Percentiles rank a stretch among this genome's conserved stretches.
Evolutionary conservation across 345 rosid genomes (phyloP).

Genomic region (Punica granatum): DNA sequence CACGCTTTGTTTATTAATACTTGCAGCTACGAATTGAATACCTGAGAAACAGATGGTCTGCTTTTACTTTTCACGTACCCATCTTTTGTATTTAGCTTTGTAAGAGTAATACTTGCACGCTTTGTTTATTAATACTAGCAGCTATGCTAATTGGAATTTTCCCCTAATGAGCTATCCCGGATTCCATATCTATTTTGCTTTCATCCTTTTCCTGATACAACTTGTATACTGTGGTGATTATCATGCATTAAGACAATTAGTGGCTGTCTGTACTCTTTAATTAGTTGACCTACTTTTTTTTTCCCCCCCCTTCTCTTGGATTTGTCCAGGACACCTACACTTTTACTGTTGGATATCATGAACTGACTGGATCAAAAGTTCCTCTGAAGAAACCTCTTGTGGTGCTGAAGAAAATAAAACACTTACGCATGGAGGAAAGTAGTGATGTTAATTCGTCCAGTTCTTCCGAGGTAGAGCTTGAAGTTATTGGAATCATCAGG

Average conservation of each 20-base stretch:
- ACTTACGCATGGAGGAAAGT: constrained; percentile 19
- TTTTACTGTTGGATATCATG: constrained; percentile 81
- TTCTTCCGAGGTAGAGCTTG: constrained; percentile 37
- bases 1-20: not conserved
- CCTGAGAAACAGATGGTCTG: too few relatives aligned
- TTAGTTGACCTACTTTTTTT: not conserved
- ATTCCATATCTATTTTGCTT: too few relatives aligned
- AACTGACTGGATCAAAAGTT: constrained; percentile 50
- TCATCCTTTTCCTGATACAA: not conserved
- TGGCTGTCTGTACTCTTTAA: not conserved
- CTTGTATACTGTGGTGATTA: not conserved
- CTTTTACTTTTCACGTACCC: too few relatives aligned
- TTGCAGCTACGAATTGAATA: too few relatives aligned
- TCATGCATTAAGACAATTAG: not conserved
- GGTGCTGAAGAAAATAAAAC: constrained; percentile 61
- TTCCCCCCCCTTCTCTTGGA: not conserved
- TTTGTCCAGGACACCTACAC: constrained; percentile 56
- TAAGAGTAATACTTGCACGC: too few relatives aligned
- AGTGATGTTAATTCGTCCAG: constrained; percentile 4
- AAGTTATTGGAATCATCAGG: constrained; percentile 62
- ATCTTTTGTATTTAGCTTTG: too few relatives aligned
- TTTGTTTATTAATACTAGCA: too few relatives aligned
- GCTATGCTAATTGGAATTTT: too few relatives aligned
- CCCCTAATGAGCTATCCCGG: too few relatives aligned
- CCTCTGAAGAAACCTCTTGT: constrained; percentile 59